Evolutionary conservation across 2,329 filamentous ascomycete species (phyloP), one percentile per base, ranked within the genome.

Genomic region (Aureobasidium mangrovei): DNA sequence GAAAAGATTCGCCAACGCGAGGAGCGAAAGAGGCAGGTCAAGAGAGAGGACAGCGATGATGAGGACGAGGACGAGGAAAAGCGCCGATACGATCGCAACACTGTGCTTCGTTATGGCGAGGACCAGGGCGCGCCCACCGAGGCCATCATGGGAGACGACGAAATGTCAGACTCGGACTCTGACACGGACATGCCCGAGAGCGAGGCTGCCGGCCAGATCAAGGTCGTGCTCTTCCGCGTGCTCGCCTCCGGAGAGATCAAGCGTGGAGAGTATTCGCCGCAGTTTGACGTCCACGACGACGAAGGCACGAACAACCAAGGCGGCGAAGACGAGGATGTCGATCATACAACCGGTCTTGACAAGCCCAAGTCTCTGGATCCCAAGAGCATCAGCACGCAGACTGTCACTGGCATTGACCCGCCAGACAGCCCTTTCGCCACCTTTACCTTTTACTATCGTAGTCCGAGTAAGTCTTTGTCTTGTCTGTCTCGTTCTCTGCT

Each of bases 381-480:
- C 0, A 96, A 96, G 73, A 90, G 89, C 2, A 98, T 98, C 66
- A 97, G 91, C 66, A 98, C 93, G 2, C 93, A 98, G 72, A 98
- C 93, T 0, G 93, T 98, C n/a, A 97, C 93, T 7, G 93, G 91
- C 18, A 95, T 97, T 59, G 93, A 98, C 69, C 88, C 90, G 0
- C 90, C 91, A 24, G 91, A 97, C 59, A 93, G 91, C 71, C 93
- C 94, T 3, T 98, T 95, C 72, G 93, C 93, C 3, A 85, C 88
- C 7, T 98, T 98, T 69, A 97, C 94, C 29, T 98, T 98, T 70
- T 89, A 97, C 72, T 98, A 98, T 69, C 83, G 93, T 58, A 93
- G 93, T 68, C 88, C 95, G 68, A 86, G 91, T 94, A 77, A 76
- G 89, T 82, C 9, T 33, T 3, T 7, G 39, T 42, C 18, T 36